Evolutionary conservation across 768 basidiomycete species (phyloP), one percentile per base, ranked within the genome.

Genomic region (Agaricus bisporus): DNA sequence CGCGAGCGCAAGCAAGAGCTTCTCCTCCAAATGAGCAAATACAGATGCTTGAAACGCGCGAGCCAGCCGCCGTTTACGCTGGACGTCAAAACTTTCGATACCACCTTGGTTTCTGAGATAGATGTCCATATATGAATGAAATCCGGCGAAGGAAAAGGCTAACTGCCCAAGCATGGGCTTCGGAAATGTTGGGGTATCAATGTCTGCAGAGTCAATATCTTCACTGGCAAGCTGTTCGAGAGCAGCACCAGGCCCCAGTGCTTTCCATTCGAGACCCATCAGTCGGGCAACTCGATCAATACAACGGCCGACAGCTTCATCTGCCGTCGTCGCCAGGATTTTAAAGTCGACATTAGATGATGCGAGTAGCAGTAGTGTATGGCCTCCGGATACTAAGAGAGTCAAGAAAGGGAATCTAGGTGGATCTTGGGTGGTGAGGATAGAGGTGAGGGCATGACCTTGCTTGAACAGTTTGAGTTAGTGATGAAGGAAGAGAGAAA

Each of bases 381-480:
- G 95, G 2, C 95, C 95, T n/a, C 95, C 95, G 0, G 93, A 95
- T 45, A 95, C 76, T 15, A 98, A 77, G 11, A 98, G 74, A 0
- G 88, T 86, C 35, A 98, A 77, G 72, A 95, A 98, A 0, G 95
- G 95, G 65, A 88, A 98, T 20, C 61, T 49, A 66, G 92, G 68
- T 62, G 73, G 49, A 20, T 75, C 48, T 4, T 51, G 60, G 9
- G 68, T 55, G 0, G 93, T 91, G 12, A 95, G 76, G 22, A 90
- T 67, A 0, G 87, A 77, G 0, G 91, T 95, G 0, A 95, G 72
- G 0, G 95, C 90, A 63, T 97, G 95, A 0, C 89, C 95, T 91
- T 95, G 93, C 92, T 94, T 60, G 39, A 48, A 28, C 35, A 36
- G 49, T 12, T 36, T 56, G 29, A 58, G 36, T 55, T 48, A 26